These are phyloP conservation scores for Citrus maxima DNA, from an alignment of 345 rosid species.

Conservation along the genomic window DNA sequence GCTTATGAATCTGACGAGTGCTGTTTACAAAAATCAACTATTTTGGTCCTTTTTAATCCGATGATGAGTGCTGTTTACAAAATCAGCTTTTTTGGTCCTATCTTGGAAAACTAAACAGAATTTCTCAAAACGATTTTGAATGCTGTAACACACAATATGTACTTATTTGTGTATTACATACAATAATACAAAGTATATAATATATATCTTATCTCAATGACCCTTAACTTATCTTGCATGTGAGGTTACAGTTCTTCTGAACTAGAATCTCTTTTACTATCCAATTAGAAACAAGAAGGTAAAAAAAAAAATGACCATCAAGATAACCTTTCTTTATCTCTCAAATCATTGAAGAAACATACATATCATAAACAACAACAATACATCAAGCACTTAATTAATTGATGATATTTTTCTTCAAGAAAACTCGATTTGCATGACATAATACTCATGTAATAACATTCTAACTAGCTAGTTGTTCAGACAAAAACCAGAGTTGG, in stretches of 20 bases:
- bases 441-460: background rate
- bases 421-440: background rate
- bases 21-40: background rate
- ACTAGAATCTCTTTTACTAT: background rate
- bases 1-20: background rate
- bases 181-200: no score
- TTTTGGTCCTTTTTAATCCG: background rate
- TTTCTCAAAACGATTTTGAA: background rate
- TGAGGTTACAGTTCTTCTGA: conserved; percentile 6
- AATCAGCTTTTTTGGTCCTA: background rate
- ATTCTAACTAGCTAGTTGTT: background rate
- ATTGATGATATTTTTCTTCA: background rate
- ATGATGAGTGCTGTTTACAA: background rate
- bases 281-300: background rate
- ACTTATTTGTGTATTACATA: background rate
- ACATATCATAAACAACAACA: background rate
- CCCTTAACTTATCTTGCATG: background rate
- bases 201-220: background rate
- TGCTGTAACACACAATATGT: background rate
- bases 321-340: background rate
- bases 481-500: conserved; percentile 1
- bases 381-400: no score
- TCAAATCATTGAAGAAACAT: background rate
- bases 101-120: background rate
- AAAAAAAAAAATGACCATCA: background rate